phyloP scores from a whole-genome alignment of 306 rosid species.

The Malus domestica region DNA sequence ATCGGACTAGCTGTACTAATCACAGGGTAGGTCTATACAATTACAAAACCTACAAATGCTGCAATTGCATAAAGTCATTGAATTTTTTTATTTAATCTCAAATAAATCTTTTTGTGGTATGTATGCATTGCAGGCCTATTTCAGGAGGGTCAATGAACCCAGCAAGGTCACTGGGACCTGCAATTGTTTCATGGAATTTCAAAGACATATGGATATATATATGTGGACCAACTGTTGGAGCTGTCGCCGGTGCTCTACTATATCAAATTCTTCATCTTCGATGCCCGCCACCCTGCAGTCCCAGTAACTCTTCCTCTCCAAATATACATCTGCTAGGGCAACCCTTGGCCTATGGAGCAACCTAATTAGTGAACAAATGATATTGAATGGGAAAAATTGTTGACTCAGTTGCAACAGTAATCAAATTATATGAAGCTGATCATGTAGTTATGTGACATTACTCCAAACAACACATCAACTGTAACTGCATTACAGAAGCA shows the following conservation, averaged over 20 bases:
- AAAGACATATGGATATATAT: slow-evolving; percentile 61
- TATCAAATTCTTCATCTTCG: slow-evolving; percentile 33
- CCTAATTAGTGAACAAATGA: not conserved
- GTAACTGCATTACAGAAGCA: not conserved
- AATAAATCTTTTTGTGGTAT: too few species aligned
- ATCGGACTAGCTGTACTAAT: slow-evolving; percentile 66
- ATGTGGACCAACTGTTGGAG: slow-evolving; percentile 63
- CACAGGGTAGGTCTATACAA: slow-evolving; percentile 45
- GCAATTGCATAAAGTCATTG: not conserved
- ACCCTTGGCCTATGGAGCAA: not conserved
- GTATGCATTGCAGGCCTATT: slow-evolving; percentile 42
- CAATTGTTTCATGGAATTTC: slow-evolving; percentile 64
- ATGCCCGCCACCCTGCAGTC: slow-evolving; percentile 15
- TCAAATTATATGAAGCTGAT: not conserved
- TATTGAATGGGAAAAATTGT: not conserved
- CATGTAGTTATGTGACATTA: not conserved
- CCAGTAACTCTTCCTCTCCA: slow-evolving; percentile 20
- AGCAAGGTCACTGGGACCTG: slow-evolving; percentile 85
- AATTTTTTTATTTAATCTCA: too few species aligned
- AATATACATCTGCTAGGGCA: not conserved
- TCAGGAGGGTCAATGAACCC: slow-evolving; percentile 95
- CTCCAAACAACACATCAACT: not conserved
- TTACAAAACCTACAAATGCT: not conserved
- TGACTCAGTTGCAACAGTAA: not conserved
- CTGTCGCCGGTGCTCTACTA: slow-evolving; percentile 38